phyloP scores from a whole-genome alignment of 352 stramenopile genomes.

The Globisporangium canariense region DNA sequence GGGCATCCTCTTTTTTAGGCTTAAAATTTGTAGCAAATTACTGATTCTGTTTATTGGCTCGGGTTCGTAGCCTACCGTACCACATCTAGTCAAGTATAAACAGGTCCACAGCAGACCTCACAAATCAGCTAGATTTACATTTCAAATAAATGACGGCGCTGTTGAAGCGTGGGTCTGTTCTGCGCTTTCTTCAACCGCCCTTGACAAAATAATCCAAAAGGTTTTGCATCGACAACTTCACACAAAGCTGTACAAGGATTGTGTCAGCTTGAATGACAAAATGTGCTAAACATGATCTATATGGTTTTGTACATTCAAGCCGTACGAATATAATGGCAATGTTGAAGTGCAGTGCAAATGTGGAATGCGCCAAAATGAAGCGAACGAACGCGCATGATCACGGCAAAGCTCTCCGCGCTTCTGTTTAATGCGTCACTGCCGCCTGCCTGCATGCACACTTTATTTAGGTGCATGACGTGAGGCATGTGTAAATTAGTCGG shows the following conservation, averaged over 20 bases:
- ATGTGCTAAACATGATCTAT: not conserved
- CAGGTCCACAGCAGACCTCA: too few species aligned
- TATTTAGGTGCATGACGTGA: not conserved
- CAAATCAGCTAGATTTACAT: too few species aligned
- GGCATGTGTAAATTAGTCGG: conserved; percentile 10
- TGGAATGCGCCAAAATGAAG: not conserved
- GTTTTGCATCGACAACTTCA: not conserved
- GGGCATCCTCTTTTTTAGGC: too few species aligned
- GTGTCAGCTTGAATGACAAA: not conserved
- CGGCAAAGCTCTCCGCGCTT: not conserved
- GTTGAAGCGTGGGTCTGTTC: not conserved
- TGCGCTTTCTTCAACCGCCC: not conserved
- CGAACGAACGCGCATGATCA: not conserved
- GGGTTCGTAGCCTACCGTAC: too few species aligned
- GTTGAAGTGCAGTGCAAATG: not conserved
- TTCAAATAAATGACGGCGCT: too few species aligned
- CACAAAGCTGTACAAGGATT: not conserved
- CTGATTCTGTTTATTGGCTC: too few species aligned
- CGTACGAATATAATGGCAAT: not conserved
- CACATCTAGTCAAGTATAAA: too few species aligned
- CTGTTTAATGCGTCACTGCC: not conserved
- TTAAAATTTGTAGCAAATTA: too few species aligned
- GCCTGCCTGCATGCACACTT: not conserved
- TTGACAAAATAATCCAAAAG: not conserved
- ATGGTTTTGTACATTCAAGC: not conserved